Percentiles rank a stretch among this genome's conserved stretches.
These are phyloP conservation scores for Glebionis coronaria DNA, from an alignment of 129 eudicot species.

Conservation along the genomic window DNA sequence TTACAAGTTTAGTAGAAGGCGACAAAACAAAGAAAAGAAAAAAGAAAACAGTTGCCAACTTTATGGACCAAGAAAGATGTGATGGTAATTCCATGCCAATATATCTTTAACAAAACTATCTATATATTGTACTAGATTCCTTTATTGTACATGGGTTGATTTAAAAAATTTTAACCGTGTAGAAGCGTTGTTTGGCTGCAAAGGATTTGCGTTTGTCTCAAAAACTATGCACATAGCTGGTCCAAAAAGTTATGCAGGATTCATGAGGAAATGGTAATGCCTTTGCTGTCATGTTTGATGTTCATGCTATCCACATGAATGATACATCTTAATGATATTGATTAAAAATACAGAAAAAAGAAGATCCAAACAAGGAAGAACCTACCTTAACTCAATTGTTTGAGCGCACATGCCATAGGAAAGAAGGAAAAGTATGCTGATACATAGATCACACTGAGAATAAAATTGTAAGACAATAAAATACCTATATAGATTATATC, in stretches of 20 bases:
- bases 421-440: not conserved
- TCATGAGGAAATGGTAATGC: slow-evolving; percentile 1
- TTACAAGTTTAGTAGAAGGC: not conserved
- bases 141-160: not conserved
- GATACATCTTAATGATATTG: too few relatives aligned
- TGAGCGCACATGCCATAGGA: not conserved
- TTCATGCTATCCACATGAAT: too few relatives aligned
- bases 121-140: not conserved
- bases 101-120: not conserved
- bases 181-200: slow-evolving; percentile 7
- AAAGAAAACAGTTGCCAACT: not conserved
- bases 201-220: not conserved
- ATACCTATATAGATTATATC: not conserved
- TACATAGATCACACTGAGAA: not conserved
- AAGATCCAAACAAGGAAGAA: too few relatives aligned
- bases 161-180: not conserved
- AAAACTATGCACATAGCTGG: not conserved
- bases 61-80: slow-evolving; percentile 1
- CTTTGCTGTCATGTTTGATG: too few relatives aligned
- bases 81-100: too few relatives aligned
- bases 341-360: too few relatives aligned
- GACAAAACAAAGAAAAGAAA: not conserved
- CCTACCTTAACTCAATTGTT: not conserved
- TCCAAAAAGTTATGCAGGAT: not conserved
- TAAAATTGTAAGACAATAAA: not conserved